Conservation (phyloP, 257 asterid genomes). For the Eustoma russellianum region DNA sequence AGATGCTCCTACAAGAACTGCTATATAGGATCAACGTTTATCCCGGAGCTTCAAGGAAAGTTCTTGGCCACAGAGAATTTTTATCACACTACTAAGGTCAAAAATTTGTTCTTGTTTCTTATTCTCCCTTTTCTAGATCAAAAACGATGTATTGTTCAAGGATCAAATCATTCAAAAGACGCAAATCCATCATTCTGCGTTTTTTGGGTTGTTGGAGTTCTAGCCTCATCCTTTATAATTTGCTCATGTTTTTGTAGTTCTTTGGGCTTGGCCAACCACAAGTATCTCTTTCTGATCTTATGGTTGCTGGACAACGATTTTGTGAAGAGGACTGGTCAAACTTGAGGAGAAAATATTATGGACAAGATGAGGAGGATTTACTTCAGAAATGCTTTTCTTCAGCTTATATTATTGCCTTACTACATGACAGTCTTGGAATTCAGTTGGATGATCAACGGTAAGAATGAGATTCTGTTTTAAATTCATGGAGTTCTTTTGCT, state of each 20-base stretch:
- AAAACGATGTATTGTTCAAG: too few species aligned
- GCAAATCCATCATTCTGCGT: conserved; percentile 1
- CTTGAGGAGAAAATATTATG: conserved; percentile 47
- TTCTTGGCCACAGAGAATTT: conserved; percentile 94
- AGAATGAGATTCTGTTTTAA: neutral
- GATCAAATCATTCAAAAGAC: too few species aligned
- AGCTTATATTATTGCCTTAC: conserved; percentile 88
- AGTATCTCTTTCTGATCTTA: conserved; percentile 65
- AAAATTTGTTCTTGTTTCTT: conserved; percentile 1
- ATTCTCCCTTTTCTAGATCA: neutral
- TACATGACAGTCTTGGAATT: conserved; percentile 94
- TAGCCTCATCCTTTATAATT: neutral
- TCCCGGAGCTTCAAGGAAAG: conserved; percentile 80
- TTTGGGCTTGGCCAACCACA: conserved; percentile 53
- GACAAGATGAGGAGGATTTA: conserved; percentile 66
- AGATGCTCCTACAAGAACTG: conserved; percentile 60
- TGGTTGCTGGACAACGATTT: conserved; percentile 75
- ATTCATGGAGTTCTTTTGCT: too few species aligned
- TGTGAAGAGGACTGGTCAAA: conserved; percentile 81
- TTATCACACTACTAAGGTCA: conserved; percentile 86
- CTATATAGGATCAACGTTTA: conserved; percentile 62
- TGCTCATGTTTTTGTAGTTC: conserved; percentile 38
- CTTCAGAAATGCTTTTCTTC: conserved; percentile 88
- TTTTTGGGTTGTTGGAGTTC: conserved; percentile 2
- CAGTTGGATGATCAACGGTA: conserved; percentile 79